Conservation (phyloP, 306 rosid genomes). For the Vigna hirtella region DNA sequence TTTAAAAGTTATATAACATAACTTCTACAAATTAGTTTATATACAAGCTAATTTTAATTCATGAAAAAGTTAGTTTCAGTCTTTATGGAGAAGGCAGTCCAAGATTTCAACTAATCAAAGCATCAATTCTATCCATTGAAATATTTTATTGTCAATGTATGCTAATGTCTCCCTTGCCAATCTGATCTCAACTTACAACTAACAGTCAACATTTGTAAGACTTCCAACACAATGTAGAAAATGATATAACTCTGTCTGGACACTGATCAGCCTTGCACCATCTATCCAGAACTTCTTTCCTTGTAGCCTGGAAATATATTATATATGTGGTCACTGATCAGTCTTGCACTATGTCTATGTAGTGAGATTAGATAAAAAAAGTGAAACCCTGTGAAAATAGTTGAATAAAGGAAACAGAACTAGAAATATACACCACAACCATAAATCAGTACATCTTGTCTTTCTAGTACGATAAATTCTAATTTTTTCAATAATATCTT, state of each 20-base stretch:
- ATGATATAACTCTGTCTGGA: neutral
- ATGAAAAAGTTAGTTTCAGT: too few species aligned
- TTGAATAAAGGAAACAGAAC: slow-evolving; percentile 28
- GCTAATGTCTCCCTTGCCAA: neutral
- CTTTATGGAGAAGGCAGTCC: too few species aligned
- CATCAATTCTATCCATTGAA: neutral
- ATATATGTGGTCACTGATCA: neutral
- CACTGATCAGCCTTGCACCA: neutral
- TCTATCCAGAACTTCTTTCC: slow-evolving; percentile 18
- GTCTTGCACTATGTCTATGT: neutral
- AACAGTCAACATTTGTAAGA: neutral
- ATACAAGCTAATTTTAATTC: too few species aligned
- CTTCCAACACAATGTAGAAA: slow-evolving; percentile 8
- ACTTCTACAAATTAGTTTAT: too few species aligned
- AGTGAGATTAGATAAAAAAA: neutral
- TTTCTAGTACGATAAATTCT: slow-evolving; percentile 15
- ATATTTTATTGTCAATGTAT: neutral
- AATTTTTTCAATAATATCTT: neutral
- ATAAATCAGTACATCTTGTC: slow-evolving; percentile 3
- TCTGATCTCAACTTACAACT: neutral
- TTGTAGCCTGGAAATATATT: neutral
- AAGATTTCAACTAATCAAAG: slow-evolving; percentile 6
- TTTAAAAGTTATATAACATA: too few species aligned
- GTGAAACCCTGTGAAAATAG: neutral
- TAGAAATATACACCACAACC: neutral